These are phyloP conservation scores for Coemansia sp. DNA, from an alignment of 192 early-diverging fungal species.

Conservation along the genomic window DNA sequence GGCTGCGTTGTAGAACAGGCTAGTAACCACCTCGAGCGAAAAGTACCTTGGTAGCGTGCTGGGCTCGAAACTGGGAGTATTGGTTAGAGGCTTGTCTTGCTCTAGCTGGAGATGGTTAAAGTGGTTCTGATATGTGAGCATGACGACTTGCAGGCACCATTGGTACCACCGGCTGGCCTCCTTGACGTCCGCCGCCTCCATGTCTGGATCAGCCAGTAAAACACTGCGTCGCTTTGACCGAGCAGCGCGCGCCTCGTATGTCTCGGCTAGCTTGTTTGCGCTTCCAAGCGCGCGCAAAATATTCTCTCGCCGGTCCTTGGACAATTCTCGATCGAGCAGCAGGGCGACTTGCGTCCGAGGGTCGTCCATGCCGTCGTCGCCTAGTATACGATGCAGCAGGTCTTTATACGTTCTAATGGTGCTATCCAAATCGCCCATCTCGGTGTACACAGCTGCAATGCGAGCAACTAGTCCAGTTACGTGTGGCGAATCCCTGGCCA, in stretches of 20 bases:
- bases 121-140: conserved; percentile 54
- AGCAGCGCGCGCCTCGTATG: conserved; percentile 37
- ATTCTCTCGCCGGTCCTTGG: conserved; percentile 19
- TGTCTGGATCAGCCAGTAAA: conserved; percentile 28
- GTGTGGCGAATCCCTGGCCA: conserved; percentile 33
- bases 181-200: conserved; percentile 25
- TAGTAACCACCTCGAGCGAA: conserved; percentile 44
- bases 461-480: conserved; percentile 50
- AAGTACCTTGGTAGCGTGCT: conserved; percentile 45
- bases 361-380: conserved; percentile 36
- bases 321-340: conserved; percentile 30
- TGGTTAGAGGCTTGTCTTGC: conserved; percentile 21
- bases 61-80: conserved; percentile 49
- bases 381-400: conserved; percentile 46
- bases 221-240: conserved; percentile 47
- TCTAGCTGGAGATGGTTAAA: conserved; percentile 40
- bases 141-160: conserved; percentile 56
- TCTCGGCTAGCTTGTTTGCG: conserved; percentile 53
- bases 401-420: conserved; percentile 38
- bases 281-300: conserved; percentile 48
- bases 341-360: conserved; percentile 32
- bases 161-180: conserved; percentile 54
- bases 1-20: conserved; percentile 54
- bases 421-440: conserved; percentile 50
- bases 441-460: conserved; percentile 37